Base-by-base conservation (phyloP, 2,329 filamentous ascomycete genomes). In the Paracoccidioides lutzii region DNA sequence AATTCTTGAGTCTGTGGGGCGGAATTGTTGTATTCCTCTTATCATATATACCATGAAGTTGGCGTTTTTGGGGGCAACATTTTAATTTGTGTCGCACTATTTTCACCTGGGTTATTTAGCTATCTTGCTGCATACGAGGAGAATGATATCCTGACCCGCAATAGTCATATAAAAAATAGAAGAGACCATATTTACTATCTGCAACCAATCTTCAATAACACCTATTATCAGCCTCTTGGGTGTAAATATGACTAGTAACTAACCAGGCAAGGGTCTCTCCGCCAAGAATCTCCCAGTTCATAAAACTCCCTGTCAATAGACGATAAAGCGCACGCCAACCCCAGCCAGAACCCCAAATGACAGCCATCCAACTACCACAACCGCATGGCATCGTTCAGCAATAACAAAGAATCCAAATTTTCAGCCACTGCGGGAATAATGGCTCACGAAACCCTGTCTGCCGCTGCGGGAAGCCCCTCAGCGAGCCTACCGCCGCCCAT, bases 1-100 rank as follows among this genome's bases (percentile, higher is more conserved):
- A 73, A 69, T 60, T 75, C 73, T 37, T 75, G 60, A 72, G 42
- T 12, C 35, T 40, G 28, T 32, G 37, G 22, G 30, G n/a, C 35
- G 12, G 7, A 32, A 12, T 22, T 33, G 22, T 28, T 38, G n/a
- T 54, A 38, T 14, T 40, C 30, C 22, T 40, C 15, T 14, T 46
- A 32, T 46, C 32, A 12, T 42, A 42, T n/a, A 12, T 42, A 22
- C 22, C 22, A 22, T 22, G 22, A 22, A 22, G 22, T 22, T 15
- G 41, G 30, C 42, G 52, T 40, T 45, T 46, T 54, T 43, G n/a
- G 37, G 14, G 49, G 22, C 15, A 40, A 33, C n/a, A 41, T 40
- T 51, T 40, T 38, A 12, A 14, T 22, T 22, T 32, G 1, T 30
- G 3, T n/a, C 41, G 7, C 0, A n/a, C 41, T 28, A n/a, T 30